Percentiles rank a stretch among this genome's conserved stretches.
Evolutionary conservation across 192 early-diverging fungal genomes (phyloP).

Genomic region (Linderina pennispora): DNA sequence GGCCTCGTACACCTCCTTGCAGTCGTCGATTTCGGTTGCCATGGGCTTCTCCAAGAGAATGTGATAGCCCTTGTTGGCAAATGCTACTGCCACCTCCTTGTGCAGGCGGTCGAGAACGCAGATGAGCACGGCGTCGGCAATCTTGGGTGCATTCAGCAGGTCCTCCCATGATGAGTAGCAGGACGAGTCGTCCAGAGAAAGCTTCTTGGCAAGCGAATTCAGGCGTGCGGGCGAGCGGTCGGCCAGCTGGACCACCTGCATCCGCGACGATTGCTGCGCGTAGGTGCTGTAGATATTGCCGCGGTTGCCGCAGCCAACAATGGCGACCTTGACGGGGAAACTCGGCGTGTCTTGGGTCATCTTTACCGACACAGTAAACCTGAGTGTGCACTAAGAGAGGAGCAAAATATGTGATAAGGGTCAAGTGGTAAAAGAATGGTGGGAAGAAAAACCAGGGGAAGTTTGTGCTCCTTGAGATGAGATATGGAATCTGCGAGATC

Average conservation of each 20-base stretch:
- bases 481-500: no score
- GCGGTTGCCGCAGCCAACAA: conserved; percentile 11
- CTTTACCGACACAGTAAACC: no score
- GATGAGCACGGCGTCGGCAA: conserved; percentile 48
- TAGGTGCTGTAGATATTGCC: conserved; percentile 11
- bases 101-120: conserved; percentile 49
- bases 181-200: background rate
- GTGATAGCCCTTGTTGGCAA: conserved; percentile 51
- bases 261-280: conserved; percentile 6
- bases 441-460: no score
- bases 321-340: conserved; percentile 10
- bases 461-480: no score
- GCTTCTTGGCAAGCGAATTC: conserved; percentile 3
- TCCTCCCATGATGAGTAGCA: conserved; percentile 6
- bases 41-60: conserved; percentile 68
- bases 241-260: conserved; percentile 48
- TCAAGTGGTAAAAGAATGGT: background rate
- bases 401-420: background rate
- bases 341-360: background rate
- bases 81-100: conserved; percentile 41
- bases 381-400: no score
- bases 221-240: conserved; percentile 40
- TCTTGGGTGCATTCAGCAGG: conserved; percentile 32
- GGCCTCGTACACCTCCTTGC: conserved; percentile 44
- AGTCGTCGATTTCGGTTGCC: conserved; percentile 48